These are phyloP conservation scores for Acanthamoeba castellanii DNA, from an alignment of 208 protist species.

Conservation along the genomic window DNA sequence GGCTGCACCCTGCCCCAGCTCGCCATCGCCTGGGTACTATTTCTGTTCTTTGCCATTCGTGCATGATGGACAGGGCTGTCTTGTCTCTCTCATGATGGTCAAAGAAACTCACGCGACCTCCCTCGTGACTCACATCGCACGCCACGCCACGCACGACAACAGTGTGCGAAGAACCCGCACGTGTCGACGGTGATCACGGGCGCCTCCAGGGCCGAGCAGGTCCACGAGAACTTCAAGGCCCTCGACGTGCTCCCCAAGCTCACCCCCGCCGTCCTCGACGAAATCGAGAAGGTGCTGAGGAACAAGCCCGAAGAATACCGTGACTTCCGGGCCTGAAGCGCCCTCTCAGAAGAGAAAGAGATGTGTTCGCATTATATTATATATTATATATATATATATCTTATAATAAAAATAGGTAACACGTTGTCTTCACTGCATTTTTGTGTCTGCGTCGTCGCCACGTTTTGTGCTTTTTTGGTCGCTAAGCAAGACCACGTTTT, in stretches of 20 bases:
- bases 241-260: conserved; percentile 76
- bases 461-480: too few relatives aligned
- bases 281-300: conserved; percentile 77
- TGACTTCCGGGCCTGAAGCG: background rate
- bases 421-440: too few relatives aligned
- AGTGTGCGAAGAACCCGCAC: conserved; percentile 68
- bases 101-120: too few relatives aligned
- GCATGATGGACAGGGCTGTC: too few relatives aligned
- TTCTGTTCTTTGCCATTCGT: too few relatives aligned
- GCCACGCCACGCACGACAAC: conserved; percentile 46
- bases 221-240: conserved; percentile 79
- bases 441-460: too few relatives aligned
- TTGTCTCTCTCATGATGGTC: too few relatives aligned
- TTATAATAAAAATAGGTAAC: too few relatives aligned
- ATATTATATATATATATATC: too few relatives aligned
- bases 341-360: too few relatives aligned
- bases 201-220: background rate
- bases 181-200: conserved; percentile 53
- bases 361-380: too few relatives aligned
- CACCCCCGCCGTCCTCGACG: conserved; percentile 78
- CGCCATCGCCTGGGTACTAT: conserved; percentile 79
- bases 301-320: conserved; percentile 26
- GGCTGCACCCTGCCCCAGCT: conserved; percentile 79
- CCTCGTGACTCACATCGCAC: background rate
- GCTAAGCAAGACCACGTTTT: too few relatives aligned